Percentiles rank a stretch among this genome's conserved stretches.
phyloP scores from a whole-genome alignment of 495 filamentous ascomycete species.

The Talaromyces nanjingensis region DNA sequence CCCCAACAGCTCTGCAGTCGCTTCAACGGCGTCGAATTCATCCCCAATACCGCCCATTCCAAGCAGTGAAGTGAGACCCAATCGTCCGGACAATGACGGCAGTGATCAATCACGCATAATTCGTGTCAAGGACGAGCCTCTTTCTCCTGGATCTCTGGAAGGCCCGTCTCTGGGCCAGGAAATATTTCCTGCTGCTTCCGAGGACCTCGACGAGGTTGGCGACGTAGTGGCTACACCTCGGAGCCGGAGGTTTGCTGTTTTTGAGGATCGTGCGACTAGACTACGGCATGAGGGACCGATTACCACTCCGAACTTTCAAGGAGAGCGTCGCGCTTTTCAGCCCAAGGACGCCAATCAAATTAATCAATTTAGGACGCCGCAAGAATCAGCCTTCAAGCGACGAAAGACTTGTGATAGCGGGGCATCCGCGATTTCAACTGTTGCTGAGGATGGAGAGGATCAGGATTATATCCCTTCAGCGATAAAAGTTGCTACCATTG shows the following conservation, averaged over 20 bases:
- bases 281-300: background rate
- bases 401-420: background rate
- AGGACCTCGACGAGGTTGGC: slow-evolving; percentile 70
- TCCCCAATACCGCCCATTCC: background rate
- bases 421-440: background rate
- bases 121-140: slow-evolving; percentile 24
- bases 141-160: slow-evolving; percentile 13
- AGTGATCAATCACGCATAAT: slow-evolving; percentile 12
- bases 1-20: background rate
- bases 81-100: background rate
- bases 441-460: slow-evolving; percentile 4
- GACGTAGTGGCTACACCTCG: slow-evolving; percentile 57
- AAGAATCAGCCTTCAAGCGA: slow-evolving; percentile 2
- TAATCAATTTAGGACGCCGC: background rate
- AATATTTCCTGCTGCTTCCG: slow-evolving; percentile 34
- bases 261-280: background rate
- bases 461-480: background rate
- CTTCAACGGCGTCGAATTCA: background rate
- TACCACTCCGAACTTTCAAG: background rate
- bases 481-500: background rate
- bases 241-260: slow-evolving; percentile 18
- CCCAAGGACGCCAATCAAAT: slow-evolving; percentile 8
- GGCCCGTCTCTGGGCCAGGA: slow-evolving; percentile 31
- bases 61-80: slow-evolving; percentile 9
- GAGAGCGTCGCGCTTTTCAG: slow-evolving; percentile 8